Evolutionary conservation across 352 stramenopile genomes (phyloP).

Genomic region (Globisporangium perplexum): DNA sequence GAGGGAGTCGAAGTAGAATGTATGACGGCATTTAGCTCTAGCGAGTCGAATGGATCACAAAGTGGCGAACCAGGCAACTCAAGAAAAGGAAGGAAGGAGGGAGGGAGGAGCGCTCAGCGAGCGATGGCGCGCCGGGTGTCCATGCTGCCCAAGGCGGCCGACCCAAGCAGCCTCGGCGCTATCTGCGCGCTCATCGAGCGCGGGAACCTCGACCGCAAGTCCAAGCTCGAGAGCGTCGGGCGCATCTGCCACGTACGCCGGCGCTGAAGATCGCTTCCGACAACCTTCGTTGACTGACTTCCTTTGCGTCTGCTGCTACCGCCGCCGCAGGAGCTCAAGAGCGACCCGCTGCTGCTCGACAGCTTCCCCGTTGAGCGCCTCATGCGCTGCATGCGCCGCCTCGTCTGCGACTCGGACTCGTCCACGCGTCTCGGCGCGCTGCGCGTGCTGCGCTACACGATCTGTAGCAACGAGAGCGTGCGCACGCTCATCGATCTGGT

Average conservation of each 20-base stretch:
- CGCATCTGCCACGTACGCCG: constrained; percentile 65
- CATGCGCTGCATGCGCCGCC: constrained; percentile 70
- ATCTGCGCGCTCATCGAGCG: constrained; percentile 84
- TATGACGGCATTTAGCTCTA: neutral
- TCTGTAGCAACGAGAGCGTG: constrained; percentile 72
- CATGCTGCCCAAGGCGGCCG: constrained; percentile 10
- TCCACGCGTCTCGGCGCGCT: constrained; percentile 70
- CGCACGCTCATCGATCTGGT: constrained; percentile 61
- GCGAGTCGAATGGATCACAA: neutral
- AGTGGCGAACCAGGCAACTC: neutral
- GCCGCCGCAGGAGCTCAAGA: constrained; percentile 68
- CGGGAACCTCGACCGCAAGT: constrained; percentile 79
- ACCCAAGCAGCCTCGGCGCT: constrained; percentile 46
- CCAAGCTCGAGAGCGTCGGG: constrained; percentile 82
- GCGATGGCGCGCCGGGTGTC: constrained; percentile 16
- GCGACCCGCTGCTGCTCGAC: constrained; percentile 77
- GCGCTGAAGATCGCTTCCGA: neutral
- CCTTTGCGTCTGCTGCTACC: neutral
- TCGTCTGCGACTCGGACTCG: constrained; percentile 76
- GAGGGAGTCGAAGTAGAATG: neutral
- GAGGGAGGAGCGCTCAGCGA: neutral
- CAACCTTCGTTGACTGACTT: neutral
- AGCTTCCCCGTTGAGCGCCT: constrained; percentile 75
- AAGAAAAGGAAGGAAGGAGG: neutral
- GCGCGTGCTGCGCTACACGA: constrained; percentile 78